Base-by-base conservation (phyloP, 441 rosid genomes). In the Arabidopsis lyrata region DNA sequence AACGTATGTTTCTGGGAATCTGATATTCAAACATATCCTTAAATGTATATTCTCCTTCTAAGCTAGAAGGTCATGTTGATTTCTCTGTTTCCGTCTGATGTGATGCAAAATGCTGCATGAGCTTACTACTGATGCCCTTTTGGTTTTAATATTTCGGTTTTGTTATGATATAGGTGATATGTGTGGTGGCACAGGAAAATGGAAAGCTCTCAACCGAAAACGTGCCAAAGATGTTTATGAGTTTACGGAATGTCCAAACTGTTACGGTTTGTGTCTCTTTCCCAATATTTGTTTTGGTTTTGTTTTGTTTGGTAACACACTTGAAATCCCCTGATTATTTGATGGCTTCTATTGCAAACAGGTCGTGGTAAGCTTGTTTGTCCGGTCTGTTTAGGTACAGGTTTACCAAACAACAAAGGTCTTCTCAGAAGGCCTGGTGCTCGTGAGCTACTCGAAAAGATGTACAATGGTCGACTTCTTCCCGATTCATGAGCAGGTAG, bases 111-210 rank as follows among this genome's bases (percentile, higher is more conserved):
- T 44, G 20, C 34, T 34, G 20, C 58, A 14, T 66, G 61, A 24
- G 16, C 71, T 66, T 27, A n/a, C 2, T 20, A 45, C 27, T 48
- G 14, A 52, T 62, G 24, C 4, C 1, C 18, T 0, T 35, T 13
- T 38, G 48, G 34, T 18, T 55, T 5, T 22, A 22, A 22, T 22
- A 2, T 22, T 22, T 22, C 24, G 24, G 24, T 53, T 71, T 80
- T 78, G 58, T 29, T 82, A 29, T 44, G 73, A 44, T 59, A 57
- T 82, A 91, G 98, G 98, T 74, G 98, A 93, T 77, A 94, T 94
- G 98, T 91, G 98, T 83, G 98, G 96, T 63, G 97, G 98, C 73
- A 94, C 98, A 67, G 97, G 98, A 82, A 94, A 94, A 83, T 94
- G 97, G 98, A 94, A 91, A 75, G 96, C 98, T 68, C 97, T 94